phyloP scores from a whole-genome alignment of 352 stramenopile genomes.

The Detonula confervacea region DNA sequence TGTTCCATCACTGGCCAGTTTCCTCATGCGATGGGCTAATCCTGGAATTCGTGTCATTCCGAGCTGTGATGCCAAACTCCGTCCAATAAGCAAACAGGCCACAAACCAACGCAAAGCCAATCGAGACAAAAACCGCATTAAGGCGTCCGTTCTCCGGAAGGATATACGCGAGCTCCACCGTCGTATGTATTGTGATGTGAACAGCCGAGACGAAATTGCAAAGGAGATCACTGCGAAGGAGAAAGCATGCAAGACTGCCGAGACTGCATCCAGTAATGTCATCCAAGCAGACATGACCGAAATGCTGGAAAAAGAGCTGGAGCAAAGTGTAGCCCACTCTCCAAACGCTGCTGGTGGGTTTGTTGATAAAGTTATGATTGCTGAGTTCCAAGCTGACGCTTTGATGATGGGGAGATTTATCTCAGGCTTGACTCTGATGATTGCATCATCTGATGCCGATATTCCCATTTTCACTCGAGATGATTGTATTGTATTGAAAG shows the following conservation, averaged over 20 bases:
- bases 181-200: background rate
- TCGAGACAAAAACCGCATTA: conserved; percentile 13
- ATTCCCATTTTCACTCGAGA: conserved; percentile 32
- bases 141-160: background rate
- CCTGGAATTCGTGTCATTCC: conserved; percentile 2
- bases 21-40: conserved; percentile 4
- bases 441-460: conserved; percentile 26
- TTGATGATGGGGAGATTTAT: conserved; percentile 24
- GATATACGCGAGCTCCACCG: background rate
- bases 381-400: conserved; percentile 40
- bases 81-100: conserved; percentile 28
- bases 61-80: conserved; percentile 11
- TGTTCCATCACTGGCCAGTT: background rate
- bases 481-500: conserved; percentile 28
- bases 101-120: conserved; percentile 20
- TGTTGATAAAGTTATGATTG: conserved; percentile 17
- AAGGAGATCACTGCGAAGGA: conserved; percentile 11
- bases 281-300: background rate
- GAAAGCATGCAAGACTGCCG: background rate
- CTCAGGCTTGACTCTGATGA: conserved; percentile 10
- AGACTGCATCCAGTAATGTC: background rate
- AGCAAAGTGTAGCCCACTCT: background rate
- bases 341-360: conserved; percentile 26
- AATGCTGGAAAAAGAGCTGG: conserved; percentile 8
- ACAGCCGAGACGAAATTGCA: background rate